Evolutionary conservation across 305 asterid genomes (phyloP).

Genomic region (Fraxinus greggii): DNA sequence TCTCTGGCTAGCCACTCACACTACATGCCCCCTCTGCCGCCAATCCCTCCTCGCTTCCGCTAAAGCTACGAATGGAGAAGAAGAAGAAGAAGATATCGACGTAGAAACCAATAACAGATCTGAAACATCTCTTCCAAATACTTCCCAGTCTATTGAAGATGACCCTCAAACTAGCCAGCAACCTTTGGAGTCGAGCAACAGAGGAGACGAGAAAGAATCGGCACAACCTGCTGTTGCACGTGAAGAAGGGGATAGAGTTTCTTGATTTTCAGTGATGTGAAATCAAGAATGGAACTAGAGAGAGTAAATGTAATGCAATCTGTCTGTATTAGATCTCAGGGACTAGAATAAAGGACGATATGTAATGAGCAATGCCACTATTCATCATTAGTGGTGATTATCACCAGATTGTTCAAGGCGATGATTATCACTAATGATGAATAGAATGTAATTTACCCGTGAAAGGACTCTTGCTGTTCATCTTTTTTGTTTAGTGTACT

Average conservation of each 20-base stretch:
- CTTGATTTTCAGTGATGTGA: constrained; percentile 16
- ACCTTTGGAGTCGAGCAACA: constrained; percentile 16
- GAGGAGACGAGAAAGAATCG: constrained; percentile 28
- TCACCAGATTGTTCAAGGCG: neutral
- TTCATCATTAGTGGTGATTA: too few relatives aligned
- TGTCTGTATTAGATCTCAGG: constrained; percentile 3
- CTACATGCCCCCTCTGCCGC: constrained; percentile 89
- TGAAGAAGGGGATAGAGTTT: constrained; percentile 22
- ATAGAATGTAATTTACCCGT: neutral
- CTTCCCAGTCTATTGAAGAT: constrained; percentile 10
- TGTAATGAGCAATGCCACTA: neutral
- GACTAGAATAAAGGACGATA: neutral
- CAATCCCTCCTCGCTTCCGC: constrained; percentile 52
- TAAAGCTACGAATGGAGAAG: constrained; percentile 20
- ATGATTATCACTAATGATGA: neutral
- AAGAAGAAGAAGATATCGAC: constrained; percentile 3
- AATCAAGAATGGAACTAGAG: constrained; percentile 20
- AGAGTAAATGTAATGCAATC: neutral
- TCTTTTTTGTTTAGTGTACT: neutral
- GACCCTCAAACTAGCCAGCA: constrained; percentile 37
- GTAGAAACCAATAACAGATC: constrained; percentile 7
- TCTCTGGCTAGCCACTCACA: constrained; percentile 68
- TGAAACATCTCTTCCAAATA: constrained; percentile 16
- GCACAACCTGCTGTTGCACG: neutral
- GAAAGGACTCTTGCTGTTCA: neutral